These are phyloP conservation scores for Saposhnikovia divaricata DNA, from an alignment of 129 eudicot genomes.

Conservation along the genomic window DNA sequence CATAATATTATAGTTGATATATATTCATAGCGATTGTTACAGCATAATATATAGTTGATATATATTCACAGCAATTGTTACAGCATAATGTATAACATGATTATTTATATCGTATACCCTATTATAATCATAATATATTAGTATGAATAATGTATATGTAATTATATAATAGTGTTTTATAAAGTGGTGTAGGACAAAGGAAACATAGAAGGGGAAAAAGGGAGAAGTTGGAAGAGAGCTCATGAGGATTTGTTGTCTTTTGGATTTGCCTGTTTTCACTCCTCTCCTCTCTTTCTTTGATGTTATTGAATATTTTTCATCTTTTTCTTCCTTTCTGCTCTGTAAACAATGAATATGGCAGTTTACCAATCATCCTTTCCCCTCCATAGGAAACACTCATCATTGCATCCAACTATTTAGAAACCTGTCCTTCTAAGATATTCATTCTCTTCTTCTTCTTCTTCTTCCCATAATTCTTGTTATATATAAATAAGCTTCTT, in stretches of 20 bases:
- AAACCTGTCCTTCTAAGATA: slow-evolving; percentile 31
- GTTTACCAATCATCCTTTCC: slow-evolving; percentile 43
- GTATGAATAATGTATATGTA: background rate
- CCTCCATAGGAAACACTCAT: slow-evolving; percentile 46
- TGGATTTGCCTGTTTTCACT: background rate
- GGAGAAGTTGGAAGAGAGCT: slow-evolving; percentile 32
- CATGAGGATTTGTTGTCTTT: slow-evolving; percentile 20
- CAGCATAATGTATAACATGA: too few relatives aligned
- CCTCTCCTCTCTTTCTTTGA: slow-evolving; percentile 1
- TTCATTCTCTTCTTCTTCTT: slow-evolving; percentile 14
- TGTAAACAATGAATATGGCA: slow-evolving; percentile 36
- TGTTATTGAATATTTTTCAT: background rate
- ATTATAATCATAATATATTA: background rate
- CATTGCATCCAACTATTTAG: slow-evolving; percentile 42
- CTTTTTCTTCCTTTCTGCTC: slow-evolving; percentile 17
- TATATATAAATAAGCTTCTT: slow-evolving; percentile 3
- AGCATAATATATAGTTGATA: too few relatives aligned
- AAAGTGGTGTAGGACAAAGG: slow-evolving; percentile 20
- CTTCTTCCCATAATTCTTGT: background rate
- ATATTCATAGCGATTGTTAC: too few relatives aligned
- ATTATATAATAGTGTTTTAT: background rate
- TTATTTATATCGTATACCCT: too few relatives aligned
- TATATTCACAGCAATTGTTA: too few relatives aligned
- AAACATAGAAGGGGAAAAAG: slow-evolving; percentile 13
- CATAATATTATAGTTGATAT: too few relatives aligned